These are phyloP conservation scores for Medicago arabica DNA, from an alignment of 306 rosid genomes.

Conservation along the genomic window DNA sequence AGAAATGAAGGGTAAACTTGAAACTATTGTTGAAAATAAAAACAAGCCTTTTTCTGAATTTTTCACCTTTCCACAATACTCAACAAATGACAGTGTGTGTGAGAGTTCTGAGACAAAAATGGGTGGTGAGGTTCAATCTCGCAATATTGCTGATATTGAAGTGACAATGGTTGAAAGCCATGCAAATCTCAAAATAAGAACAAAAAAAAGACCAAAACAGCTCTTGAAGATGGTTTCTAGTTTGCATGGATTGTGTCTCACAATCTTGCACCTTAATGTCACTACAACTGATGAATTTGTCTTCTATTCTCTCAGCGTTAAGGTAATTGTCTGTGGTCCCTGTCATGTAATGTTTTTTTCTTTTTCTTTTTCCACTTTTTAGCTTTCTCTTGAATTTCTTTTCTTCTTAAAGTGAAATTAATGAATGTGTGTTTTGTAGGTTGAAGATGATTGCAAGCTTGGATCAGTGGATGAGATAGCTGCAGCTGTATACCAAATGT, in stretches of 20 bases:
- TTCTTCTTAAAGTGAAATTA: neutral
- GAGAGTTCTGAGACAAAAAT: slow-evolving; percentile 39
- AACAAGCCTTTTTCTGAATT: slow-evolving; percentile 79
- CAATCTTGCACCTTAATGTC: slow-evolving; percentile 84
- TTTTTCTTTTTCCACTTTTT: neutral
- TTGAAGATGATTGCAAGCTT: slow-evolving; percentile 87
- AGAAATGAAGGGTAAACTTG: slow-evolving; percentile 35
- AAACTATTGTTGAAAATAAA: neutral
- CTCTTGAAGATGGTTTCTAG: slow-evolving; percentile 73
- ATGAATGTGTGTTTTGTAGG: slow-evolving; percentile 46
- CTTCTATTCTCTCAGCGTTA: slow-evolving; percentile 80
- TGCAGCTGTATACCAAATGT: slow-evolving; percentile 73
- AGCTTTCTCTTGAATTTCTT: neutral
- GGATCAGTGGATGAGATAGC: slow-evolving; percentile 92
- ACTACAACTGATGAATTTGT: slow-evolving; percentile 62
- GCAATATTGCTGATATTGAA: slow-evolving; percentile 73
- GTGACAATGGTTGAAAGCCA: slow-evolving; percentile 95
- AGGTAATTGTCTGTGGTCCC: slow-evolving; percentile 51
- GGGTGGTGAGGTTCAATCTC: slow-evolving; percentile 42
- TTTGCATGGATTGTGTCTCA: slow-evolving; percentile 71
- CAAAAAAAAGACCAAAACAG: slow-evolving; percentile 73
- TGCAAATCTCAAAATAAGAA: slow-evolving; percentile 83
- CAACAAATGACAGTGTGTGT: slow-evolving; percentile 46
- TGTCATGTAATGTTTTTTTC: neutral
- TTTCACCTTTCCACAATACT: slow-evolving; percentile 87